Base-by-base conservation (phyloP, 768 basidiomycete genomes). In the Agaricus sinodeliciosus region DNA sequence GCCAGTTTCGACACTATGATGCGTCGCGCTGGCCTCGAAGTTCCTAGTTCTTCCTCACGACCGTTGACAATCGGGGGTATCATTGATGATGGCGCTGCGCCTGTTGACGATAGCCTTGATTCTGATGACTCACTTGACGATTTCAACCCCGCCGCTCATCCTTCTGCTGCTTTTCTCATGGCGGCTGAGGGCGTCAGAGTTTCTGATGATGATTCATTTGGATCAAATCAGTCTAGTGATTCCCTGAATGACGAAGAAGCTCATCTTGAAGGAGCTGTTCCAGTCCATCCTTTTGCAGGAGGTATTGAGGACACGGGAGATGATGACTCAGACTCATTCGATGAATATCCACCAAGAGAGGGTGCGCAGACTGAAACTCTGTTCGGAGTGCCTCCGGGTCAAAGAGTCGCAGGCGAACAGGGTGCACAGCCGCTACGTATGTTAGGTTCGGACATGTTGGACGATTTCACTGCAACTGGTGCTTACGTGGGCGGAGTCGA, bases 101-200 rank as follows among this genome's bases (percentile, higher is more conserved):
- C 47, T 7, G 45, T 36, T 9, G 56, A 67, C 28, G 64, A 63
- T 1, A 64, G 64, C 15, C 59, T 63, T 4, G 75, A 73, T 48
- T 82, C 81, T 1, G 43, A 55, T 5, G 84, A 84, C 62, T 81
- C 80, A 25, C 68, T 81, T 49, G 79, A 79, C 54, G 79, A 81
- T 39, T 68, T 79, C 46, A 73, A 79, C 60, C 75, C 77, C 61
- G 76, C 81, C 3, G 77, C 74, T 3, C 80, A 84, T 57, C 85
- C 87, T 1, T 85, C 84, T 8, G 81, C 80, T 1, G 85, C 84
- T 1, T 88, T 90, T 66, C 69, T 90, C 2, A 78, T 86, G 72
- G 84, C 80, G 3, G 72, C 76, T 0, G 71, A 70, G 57, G 66
- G 69, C 2, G 41, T 48, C 13, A 61, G 61, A 31, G 59, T 59